Percentiles rank a stretch among this genome's conserved stretches.
phyloP scores from a whole-genome alignment of 2,329 filamentous ascomycete genomes.

The Claviceps humidiphila region DNA sequence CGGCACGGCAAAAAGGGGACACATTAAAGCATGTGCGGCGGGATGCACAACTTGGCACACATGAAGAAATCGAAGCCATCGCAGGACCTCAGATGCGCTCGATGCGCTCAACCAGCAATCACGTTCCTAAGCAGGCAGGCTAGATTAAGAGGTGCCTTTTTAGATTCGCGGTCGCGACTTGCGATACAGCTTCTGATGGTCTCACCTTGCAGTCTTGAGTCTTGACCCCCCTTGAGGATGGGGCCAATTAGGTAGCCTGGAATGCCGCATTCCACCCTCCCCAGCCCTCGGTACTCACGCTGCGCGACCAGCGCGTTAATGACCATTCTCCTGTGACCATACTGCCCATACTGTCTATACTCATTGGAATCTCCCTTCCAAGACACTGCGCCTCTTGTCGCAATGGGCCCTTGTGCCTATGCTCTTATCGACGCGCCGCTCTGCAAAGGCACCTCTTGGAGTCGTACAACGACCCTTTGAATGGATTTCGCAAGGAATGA shows the following conservation, averaged over 20 bases:
- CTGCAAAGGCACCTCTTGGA: not conserved
- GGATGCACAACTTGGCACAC: not conserved
- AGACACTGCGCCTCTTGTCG: slow-evolving; percentile 20
- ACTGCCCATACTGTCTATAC: too few relatives aligned
- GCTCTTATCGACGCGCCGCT: slow-evolving; percentile 2
- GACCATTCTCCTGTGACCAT: not conserved
- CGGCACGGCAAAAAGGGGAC: not conserved
- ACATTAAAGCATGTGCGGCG: not conserved
- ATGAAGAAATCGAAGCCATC: not conserved
- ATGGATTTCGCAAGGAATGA: slow-evolving; percentile 21
- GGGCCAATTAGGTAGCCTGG: slow-evolving; percentile 4
- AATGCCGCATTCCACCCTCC: slow-evolving; percentile 5
- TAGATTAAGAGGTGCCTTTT: not conserved
- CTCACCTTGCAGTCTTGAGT: not conserved
- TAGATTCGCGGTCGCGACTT: not conserved
- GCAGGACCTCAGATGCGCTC: too few relatives aligned
- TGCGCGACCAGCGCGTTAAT: slow-evolving; percentile 1
- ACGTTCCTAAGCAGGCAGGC: not conserved
- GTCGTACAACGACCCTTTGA: slow-evolving; percentile 11
- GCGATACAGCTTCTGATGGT: slow-evolving; percentile 1
- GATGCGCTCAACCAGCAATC: too few relatives aligned
- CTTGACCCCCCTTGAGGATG: not conserved
- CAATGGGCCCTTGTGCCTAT: slow-evolving; percentile 12
- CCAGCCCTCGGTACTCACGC: slow-evolving; percentile 3
- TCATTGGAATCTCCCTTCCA: slow-evolving; percentile 7